Evolutionary conservation across 768 basidiomycete genomes (phyloP), one percentile per base, ranked within the genome.

Genomic region (Cystofilobasidium capitatum): DNA sequence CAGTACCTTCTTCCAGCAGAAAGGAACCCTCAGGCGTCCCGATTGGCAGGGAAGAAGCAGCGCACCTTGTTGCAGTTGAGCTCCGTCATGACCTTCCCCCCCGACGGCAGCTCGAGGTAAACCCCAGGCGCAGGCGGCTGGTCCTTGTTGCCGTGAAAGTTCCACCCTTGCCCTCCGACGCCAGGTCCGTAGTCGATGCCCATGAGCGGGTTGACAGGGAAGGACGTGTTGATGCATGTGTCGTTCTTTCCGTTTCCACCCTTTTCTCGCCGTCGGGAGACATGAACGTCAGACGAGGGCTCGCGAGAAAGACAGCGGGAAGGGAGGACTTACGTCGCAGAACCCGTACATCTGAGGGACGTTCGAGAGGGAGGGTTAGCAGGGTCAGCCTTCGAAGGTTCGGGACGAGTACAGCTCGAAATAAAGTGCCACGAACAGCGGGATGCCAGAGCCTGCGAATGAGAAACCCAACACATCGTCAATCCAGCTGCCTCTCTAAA

Each of bases 311-410:
- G 44, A 45, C 6, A n/a, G 17, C 44, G 8, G 44, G 44, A 6
- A n/a, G 6, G 4, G 8, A 16, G 6, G 44, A 45, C 44, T n/a
- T 5, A 45, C 44, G 24, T 49, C 58, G n/a, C 58, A 59, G 58
- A 59, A 59, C 24, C 58, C 58, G 58, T 59, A 59, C 58, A 59
- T 59, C 35, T 42, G 40, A 42, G 40, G n/a, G n/a, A n/a, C n/a
- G n/a, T n/a, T n/a, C n/a, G n/a, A n/a, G n/a, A n/a, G n/a, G n/a
- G n/a, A n/a, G n/a, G n/a, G n/a, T n/a, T n/a, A n/a, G n/a, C n/a
- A n/a, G n/a, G n/a, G n/a, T n/a, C n/a, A n/a, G n/a, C n/a, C n/a
- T n/a, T n/a, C n/a, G n/a, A n/a, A n/a, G n/a, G n/a, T n/a, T n/a
- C n/a, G n/a, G 20, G 40, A 42, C 10, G 10, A 20, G 40, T 20